phyloP scores from a whole-genome alignment of 768 basidiomycete genomes.

The Collybiopsis luxurians region DNA sequence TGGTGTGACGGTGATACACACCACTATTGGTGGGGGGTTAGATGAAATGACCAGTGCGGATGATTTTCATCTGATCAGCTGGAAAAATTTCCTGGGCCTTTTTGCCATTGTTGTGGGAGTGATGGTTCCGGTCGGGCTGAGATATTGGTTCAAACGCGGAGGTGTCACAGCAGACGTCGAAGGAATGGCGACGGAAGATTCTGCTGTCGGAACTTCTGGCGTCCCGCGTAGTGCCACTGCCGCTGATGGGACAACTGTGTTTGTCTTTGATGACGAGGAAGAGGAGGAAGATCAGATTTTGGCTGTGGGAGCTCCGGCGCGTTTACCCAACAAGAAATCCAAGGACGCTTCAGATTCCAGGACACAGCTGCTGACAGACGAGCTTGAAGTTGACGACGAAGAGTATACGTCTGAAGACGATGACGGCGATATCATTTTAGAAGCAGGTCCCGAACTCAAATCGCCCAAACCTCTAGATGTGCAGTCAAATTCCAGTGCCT shows the following conservation, averaged over 20 bases:
- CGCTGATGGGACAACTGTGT: neutral
- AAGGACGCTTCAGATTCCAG: constrained; percentile 26
- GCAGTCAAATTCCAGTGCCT: neutral
- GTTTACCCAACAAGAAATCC: constrained; percentile 35
- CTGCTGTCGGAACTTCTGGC: neutral
- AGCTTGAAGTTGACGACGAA: constrained; percentile 33
- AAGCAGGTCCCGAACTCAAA: constrained; percentile 52
- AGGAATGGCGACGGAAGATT: constrained; percentile 11
- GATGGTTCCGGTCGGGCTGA: constrained; percentile 88
- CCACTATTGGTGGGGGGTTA: constrained; percentile 88
- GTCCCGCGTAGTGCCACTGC: neutral
- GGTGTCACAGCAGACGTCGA: constrained; percentile 20
- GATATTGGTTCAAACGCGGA: constrained; percentile 70
- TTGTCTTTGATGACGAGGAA: constrained; percentile 23
- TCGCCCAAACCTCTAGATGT: neutral
- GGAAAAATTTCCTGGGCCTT: constrained; percentile 85
- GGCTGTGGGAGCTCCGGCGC: constrained; percentile 51
- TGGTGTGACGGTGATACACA: constrained; percentile 91
- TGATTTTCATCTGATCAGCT: constrained; percentile 92
- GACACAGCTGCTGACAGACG: constrained; percentile 22
- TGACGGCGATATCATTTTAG: constrained; percentile 72
- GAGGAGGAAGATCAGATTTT: constrained; percentile 47
- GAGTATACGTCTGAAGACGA: constrained; percentile 45
- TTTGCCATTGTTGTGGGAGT: constrained; percentile 86
- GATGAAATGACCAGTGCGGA: constrained; percentile 94